Evolutionary conservation across 73 alveolate species (phyloP).

Genomic region (Breviolum minutum): DNA sequence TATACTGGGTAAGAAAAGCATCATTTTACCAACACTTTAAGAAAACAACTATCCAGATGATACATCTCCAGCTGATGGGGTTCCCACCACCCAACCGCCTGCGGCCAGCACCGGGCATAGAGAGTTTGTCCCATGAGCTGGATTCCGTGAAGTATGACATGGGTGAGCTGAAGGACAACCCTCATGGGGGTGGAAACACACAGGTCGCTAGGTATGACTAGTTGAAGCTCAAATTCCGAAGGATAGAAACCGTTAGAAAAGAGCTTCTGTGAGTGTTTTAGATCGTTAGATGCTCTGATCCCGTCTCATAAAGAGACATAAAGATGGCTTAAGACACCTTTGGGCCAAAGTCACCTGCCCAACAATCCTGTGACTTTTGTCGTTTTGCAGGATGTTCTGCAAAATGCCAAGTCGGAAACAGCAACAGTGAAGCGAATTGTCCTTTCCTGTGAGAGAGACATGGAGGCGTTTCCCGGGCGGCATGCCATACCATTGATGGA

Average conservation of each 20-base stretch:
- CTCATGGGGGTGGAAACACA: too few species aligned
- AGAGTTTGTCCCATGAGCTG: constrained; percentile 83
- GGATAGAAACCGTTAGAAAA: too few species aligned
- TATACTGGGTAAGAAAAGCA: neutral
- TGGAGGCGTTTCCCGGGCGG: too few species aligned
- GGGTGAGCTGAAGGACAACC: constrained; percentile 61
- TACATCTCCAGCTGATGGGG: neutral
- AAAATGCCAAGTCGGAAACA: constrained; percentile 48
- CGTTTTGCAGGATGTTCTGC: constrained; percentile 54
- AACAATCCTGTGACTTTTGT: too few species aligned
- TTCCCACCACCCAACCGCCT: neutral
- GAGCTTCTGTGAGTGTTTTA: too few species aligned
- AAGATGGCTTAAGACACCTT: neutral
- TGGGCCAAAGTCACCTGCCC: neutral
- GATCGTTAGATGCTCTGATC: too few species aligned
- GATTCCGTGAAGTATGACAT: constrained; percentile 82
- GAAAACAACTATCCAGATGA: neutral
- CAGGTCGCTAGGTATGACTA: too few species aligned
- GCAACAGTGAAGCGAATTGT: constrained; percentile 92
- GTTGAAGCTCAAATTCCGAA: too few species aligned
- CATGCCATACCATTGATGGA: too few species aligned
- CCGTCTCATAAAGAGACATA: neutral
- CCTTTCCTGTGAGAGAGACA: constrained; percentile 91
- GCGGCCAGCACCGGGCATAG: constrained; percentile 67
- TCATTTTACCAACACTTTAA: neutral